Evolutionary conservation across 805 yeast species (phyloP).

Genomic region (Pichia deserticola): DNA sequence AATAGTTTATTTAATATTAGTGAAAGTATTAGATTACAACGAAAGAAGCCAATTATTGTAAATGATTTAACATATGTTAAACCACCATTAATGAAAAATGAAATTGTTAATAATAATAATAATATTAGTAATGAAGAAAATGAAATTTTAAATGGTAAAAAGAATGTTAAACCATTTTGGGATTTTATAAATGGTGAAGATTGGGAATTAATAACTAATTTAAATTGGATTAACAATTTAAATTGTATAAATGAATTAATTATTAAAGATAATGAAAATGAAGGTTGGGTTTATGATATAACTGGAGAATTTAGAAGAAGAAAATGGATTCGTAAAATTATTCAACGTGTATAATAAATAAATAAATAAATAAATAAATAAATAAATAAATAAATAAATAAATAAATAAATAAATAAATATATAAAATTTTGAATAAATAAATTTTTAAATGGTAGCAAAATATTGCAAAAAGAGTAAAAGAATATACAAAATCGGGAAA

Average conservation of each 20-base stretch:
- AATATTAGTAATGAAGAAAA: background rate
- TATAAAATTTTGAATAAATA: too few species aligned
- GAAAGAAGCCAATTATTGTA: slow-evolving; percentile 61
- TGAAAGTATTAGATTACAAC: slow-evolving; percentile 20
- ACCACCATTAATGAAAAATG: slow-evolving; percentile 41
- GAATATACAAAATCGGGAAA: too few species aligned
- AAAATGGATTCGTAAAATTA: background rate
- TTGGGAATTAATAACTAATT: slow-evolving; percentile 44
- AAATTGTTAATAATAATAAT: background rate
- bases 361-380: background rate
- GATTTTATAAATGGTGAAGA: slow-evolving; percentile 47
- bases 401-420: background rate
- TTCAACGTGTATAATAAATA: background rate
- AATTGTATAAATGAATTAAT: slow-evolving; percentile 28
- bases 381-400: background rate
- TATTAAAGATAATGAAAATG: slow-evolving; percentile 15
- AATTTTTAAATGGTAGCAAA: too few species aligned
- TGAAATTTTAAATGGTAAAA: background rate
- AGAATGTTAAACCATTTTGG: slow-evolving; percentile 38
- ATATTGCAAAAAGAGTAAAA: too few species aligned
- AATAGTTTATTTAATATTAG: slow-evolving; percentile 39
- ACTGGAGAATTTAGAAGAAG: slow-evolving; percentile 3
- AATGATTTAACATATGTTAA: slow-evolving; percentile 42
- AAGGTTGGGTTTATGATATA: slow-evolving; percentile 42
- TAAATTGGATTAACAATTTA: slow-evolving; percentile 26